A percentile compares a stretch with the other conserved stretches of the same genome.
These are phyloP conservation scores for Lepraria neglecta DNA, from an alignment of 495 filamentous ascomycete genomes.

Conservation along the genomic window DNA sequence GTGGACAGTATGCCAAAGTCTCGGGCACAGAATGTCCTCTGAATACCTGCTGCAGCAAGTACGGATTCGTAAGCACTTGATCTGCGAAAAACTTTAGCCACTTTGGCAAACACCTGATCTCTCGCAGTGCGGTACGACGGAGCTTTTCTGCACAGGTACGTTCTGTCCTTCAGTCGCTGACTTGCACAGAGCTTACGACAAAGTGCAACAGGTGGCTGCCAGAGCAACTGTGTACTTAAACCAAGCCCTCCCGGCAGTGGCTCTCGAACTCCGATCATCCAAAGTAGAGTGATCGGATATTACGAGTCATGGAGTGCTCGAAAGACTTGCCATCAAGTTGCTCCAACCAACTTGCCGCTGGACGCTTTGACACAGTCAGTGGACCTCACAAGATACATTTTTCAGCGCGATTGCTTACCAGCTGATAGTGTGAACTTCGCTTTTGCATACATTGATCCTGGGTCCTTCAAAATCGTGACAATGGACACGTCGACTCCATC, in stretches of 20 bases:
- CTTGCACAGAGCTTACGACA: background rate
- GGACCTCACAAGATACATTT: background rate
- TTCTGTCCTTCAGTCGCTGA: background rate
- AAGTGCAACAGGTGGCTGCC: background rate
- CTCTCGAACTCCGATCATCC: background rate
- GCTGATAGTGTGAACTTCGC: background rate
- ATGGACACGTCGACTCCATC: constrained; percentile 1
- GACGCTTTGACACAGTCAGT: background rate
- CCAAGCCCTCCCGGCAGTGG: background rate
- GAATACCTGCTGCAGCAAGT: background rate
- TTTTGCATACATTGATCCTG: constrained; percentile 4
- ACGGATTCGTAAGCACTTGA: background rate
- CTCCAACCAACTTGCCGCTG: background rate
- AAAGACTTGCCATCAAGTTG: background rate
- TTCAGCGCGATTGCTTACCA: background rate
- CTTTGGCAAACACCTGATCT: background rate
- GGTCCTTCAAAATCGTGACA: background rate
- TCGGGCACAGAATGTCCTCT: background rate
- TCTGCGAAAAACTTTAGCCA: background rate
- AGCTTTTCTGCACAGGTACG: background rate
- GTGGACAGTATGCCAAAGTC: background rate
- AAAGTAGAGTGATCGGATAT: background rate
- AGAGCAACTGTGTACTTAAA: background rate
- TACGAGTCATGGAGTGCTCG: background rate
- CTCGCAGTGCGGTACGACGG: background rate